phyloP scores from a whole-genome alignment of 352 stramenopile genomes.

The Hyaloperonospora brassicae region DNA sequence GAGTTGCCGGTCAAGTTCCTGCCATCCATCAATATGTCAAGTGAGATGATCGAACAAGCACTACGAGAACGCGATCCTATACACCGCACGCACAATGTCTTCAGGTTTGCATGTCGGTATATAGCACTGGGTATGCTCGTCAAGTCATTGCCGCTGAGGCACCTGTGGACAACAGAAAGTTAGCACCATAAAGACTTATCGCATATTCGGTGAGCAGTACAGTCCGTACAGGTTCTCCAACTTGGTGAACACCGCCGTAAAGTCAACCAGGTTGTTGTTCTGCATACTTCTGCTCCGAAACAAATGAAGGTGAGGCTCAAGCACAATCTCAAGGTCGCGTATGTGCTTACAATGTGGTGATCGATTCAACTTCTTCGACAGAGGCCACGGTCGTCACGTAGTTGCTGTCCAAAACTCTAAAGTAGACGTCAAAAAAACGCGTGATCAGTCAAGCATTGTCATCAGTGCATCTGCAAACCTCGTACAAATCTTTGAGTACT shows the following conservation, averaged over 20 bases:
- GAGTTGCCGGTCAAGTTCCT: too few species aligned
- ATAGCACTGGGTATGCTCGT: slow-evolving; percentile 37
- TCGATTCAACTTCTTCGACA: slow-evolving; percentile 6
- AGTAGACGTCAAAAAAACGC: too few species aligned
- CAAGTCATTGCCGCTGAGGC: slow-evolving; percentile 48
- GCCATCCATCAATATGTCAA: too few species aligned
- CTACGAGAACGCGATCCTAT: not conserved
- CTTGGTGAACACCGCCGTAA: slow-evolving; percentile 44
- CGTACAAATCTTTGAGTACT: slow-evolving; percentile 25
- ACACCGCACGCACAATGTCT: slow-evolving; percentile 31
- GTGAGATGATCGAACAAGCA: too few species aligned
- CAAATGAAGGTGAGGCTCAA: too few species aligned
- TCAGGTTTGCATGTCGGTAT: slow-evolving; percentile 39
- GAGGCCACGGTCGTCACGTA: slow-evolving; percentile 19
- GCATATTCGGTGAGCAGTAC: slow-evolving; percentile 41
- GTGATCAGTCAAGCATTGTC: too few species aligned
- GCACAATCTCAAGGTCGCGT: too few species aligned
- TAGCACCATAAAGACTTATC: slow-evolving; percentile 36
- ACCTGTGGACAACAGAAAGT: slow-evolving; percentile 33
- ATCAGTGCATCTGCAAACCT: not conserved
- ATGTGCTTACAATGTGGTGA: not conserved
- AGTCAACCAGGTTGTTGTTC: slow-evolving; percentile 43
- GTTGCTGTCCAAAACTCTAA: slow-evolving; percentile 9
- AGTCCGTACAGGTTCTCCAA: slow-evolving; percentile 46
- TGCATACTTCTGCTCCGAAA: slow-evolving; percentile 29